Evolutionary conservation across 257 asterid species (phyloP), one percentile per base, ranked within the genome.

Genomic region (Penstemon eatonii): DNA sequence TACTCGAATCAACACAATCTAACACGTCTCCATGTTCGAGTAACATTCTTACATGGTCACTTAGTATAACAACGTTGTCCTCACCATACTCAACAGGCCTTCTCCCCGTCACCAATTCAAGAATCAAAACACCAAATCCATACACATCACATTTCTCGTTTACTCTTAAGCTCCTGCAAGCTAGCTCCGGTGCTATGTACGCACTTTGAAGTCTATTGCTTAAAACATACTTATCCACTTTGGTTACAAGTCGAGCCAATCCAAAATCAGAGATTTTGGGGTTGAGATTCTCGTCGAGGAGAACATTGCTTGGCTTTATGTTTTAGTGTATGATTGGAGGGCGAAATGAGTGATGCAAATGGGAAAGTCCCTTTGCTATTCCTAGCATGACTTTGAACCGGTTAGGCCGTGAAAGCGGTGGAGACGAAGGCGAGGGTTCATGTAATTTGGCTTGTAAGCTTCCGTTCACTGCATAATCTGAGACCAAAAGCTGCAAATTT

Each of bases 261-360:
- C 97, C 97, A 0, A 88, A 93, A 68, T 93, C 96, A 0, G 95
- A 90, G 62, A 93, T 79, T 77, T 70, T 93, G 0, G 96, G 92
- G 62, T 79, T 85, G 65, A 82, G 49, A 19, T 89, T 73, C 15
- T 88, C 86, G 52, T 93, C 99, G 2, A 93, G 75, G 49, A 93
- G 92, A 0, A 93, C 77, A 78, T 93, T 93, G 81, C 93, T 76
- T 0, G 98, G 97, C 79, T 88, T 93, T 5, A 90, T 11, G 73
- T 85, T 84, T 89, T 90, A 88, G 79, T 93, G 99, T 5, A 93
- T 78, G 76, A 93, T 90, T 0, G 97, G 89, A 1, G 96, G 95
- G 13, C 84, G 83, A 43, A 83, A 81, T 0, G 96, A 80, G 13
- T 93, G 96, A 65, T 90, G 99, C 95, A 93, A 71, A 38, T 90